These are phyloP conservation scores for Starmerella roubikii DNA, from an alignment of 805 yeast genomes.

Conservation along the genomic window DNA sequence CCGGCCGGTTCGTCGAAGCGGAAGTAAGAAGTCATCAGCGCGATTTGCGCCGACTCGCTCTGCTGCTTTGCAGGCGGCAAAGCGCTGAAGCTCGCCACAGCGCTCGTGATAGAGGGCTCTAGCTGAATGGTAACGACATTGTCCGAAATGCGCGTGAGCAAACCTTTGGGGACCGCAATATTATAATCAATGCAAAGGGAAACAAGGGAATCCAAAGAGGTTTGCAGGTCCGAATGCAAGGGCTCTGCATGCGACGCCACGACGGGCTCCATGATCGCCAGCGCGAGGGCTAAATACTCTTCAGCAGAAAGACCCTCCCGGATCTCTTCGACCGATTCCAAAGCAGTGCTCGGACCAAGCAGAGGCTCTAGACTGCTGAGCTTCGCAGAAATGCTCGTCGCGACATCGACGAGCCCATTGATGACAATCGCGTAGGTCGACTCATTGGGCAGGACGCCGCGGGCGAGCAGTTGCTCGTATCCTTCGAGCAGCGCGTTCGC, in stretches of 20 bases:
- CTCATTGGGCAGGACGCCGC: conserved; percentile 19
- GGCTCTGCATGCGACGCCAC: conserved; percentile 2
- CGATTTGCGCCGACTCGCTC: conserved; percentile 6
- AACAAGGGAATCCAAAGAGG: conserved; percentile 10
- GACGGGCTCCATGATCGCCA: conserved; percentile 13
- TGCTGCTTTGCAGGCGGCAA: conserved; percentile 5
- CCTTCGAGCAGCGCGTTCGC: conserved; percentile 21
- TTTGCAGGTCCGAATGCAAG: conserved; percentile 2
- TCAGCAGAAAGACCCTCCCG: conserved; percentile 17
- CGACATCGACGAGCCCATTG: conserved; percentile 18
- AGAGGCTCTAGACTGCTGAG: conserved; percentile 6
- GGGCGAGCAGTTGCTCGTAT: conserved; percentile 21
- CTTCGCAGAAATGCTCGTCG: conserved; percentile 4
- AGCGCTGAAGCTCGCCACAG: conserved; percentile 6
- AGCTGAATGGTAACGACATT: not conserved
- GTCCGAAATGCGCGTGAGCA: not conserved
- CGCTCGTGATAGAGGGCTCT: conserved; percentile 5
- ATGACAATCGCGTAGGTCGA: conserved; percentile 23
- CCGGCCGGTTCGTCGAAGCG: conserved; percentile 6
- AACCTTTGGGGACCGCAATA: conserved; percentile 4
- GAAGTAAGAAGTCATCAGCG: conserved; percentile 9
- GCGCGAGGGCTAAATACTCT: conserved; percentile 18
- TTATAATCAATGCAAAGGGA: conserved; percentile 6
- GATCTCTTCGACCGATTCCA: conserved; percentile 22
- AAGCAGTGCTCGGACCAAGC: conserved; percentile 9